These are phyloP conservation scores for Sugiyamaella japonica DNA, from an alignment of 1,139 yeast species.

Conservation along the genomic window DNA sequence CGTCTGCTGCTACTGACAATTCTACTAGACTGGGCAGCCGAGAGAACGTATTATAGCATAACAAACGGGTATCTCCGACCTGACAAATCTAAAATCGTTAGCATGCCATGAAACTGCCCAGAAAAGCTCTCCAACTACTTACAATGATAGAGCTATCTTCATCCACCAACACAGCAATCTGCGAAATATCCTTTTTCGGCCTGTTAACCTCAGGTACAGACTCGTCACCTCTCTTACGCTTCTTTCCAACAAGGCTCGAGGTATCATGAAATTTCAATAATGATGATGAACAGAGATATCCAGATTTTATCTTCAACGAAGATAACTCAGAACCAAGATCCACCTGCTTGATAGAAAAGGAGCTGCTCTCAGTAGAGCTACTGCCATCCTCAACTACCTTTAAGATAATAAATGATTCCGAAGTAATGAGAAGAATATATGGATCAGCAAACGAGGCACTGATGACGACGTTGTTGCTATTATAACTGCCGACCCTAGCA, in stretches of 20 bases:
- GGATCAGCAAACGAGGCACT: conserved; percentile 49
- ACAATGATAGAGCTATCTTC: conserved; percentile 20
- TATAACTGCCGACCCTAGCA: conserved; percentile 37
- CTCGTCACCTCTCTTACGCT: conserved; percentile 23
- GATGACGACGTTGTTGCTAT: conserved; percentile 47
- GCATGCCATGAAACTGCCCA: neutral
- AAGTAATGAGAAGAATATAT: conserved; percentile 29
- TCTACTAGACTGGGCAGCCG: conserved; percentile 7
- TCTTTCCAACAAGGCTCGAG: conserved; percentile 8
- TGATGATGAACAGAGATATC: neutral
- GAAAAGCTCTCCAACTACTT: neutral
- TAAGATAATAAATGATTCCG: conserved; percentile 25
- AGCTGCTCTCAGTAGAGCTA: neutral
- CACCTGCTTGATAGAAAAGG: neutral
- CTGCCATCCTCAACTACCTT: neutral
- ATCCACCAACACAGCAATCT: conserved; percentile 12
- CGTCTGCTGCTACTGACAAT: neutral
- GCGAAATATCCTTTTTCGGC: neutral
- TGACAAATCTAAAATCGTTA: conserved; percentile 1
- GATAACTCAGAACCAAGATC: neutral
- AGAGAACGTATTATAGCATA: conserved; percentile 14
- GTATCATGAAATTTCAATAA: neutral
- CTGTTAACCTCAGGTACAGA: neutral
- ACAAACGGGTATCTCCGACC: conserved; percentile 4
- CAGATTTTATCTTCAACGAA: neutral